Base-by-base conservation (phyloP, 2,329 filamentous ascomycete genomes). In the Iodosphaeria phyllophila region DNA sequence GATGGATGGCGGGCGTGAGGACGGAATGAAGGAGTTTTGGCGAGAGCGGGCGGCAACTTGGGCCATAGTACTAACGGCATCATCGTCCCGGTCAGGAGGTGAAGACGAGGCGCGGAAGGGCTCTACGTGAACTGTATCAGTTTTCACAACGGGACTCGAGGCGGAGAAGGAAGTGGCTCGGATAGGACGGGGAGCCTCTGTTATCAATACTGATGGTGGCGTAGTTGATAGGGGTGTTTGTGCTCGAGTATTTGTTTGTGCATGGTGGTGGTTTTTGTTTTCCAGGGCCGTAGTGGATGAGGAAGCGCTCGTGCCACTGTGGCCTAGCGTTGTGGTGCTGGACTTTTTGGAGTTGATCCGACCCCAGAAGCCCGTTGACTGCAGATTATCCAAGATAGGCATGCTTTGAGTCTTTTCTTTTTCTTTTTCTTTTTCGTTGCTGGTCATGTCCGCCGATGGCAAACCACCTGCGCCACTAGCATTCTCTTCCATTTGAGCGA, bases 51-150 rank as follows among this genome's bases (percentile, higher is more conserved):
- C 41, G 16, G 44, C 42, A 8, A 46, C 33, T 21, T 25, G 42
- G 8, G 42, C 84, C 58, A 83, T 79, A 14, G 64, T 58, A 34
- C 56, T 64, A 13, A 61, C 58, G 13, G 74, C 74, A 40, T 66
- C 54, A 30, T n/a, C n/a, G n/a, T 56, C 57, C 24, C 69, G 58
- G 18, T 70, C 63, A 2, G 64, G 60, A 5, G 60, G 58, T 16
- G 62, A 64, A 2, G 55, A 57, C 4, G 59, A 63, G 9, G 61
- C 56, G 31, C 63, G 65, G 34, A 65, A 64, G 8, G 70, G 57
- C 31, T 82, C 74, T 12, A 70, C 68, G 32, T 74, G 72, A 1
- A 66, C 60, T 17, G 63, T 58, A 37, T 82, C 73, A 1, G 72
- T 69, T 16, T 65, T 69, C 5, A 84, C 64, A 12, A 73, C 54